Percentiles rank a stretch among this genome's conserved stretches.
These are phyloP conservation scores for Litsea cubeba DNA, from an alignment of 164 flowering plant genomes.

Conservation along the genomic window DNA sequence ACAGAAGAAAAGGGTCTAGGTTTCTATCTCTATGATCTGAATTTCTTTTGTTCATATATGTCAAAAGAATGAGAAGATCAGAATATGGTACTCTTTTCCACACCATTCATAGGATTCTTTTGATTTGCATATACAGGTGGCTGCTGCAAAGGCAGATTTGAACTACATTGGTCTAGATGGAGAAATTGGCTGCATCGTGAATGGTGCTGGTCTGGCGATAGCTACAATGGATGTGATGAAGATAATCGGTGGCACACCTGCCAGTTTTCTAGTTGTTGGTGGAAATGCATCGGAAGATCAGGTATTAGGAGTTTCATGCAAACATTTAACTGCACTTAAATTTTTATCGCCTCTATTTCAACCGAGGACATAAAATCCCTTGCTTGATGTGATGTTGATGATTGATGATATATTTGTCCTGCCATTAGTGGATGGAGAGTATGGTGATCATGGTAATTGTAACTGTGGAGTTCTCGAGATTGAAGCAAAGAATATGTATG, in stretches of 20 bases:
- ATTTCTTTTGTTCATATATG: too few relatives aligned
- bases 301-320: slow-evolving; percentile 29
- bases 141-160: slow-evolving; percentile 94
- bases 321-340: background rate
- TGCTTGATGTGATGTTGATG: background rate
- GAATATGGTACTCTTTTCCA: background rate
- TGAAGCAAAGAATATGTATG: too few relatives aligned
- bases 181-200: slow-evolving; percentile 99
- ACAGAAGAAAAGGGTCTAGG: too few relatives aligned
- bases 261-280: slow-evolving; percentile 96
- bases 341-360: background rate
- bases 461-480: too few relatives aligned
- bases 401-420: too few relatives aligned
- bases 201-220: slow-evolving; percentile 99
- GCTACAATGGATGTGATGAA: slow-evolving; percentile 98
- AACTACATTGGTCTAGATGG: slow-evolving; percentile 99
- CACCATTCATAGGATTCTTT: background rate
- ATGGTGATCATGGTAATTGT: too few relatives aligned
- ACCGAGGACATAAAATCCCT: background rate
- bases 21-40: too few relatives aligned
- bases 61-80: too few relatives aligned
- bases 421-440: too few relatives aligned
- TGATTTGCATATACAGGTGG: slow-evolving; percentile 42
- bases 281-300: slow-evolving; percentile 99
- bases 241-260: slow-evolving; percentile 98